Conservation (phyloP, 306 rosid genomes). For the Dryas alaskensis region DNA sequence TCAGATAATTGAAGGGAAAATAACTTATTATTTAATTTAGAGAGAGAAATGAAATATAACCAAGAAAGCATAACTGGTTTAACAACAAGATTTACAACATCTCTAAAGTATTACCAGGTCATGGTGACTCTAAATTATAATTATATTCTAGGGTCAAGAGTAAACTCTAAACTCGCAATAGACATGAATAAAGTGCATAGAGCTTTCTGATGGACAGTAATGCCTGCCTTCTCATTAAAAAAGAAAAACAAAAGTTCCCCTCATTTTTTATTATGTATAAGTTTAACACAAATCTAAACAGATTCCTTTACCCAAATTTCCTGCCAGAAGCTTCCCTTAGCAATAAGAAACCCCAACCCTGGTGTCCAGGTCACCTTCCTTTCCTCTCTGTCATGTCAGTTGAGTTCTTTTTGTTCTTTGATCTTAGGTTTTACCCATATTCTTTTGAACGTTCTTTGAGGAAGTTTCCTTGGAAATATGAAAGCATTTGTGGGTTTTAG, state of each 20-base stretch:
- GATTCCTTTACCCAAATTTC: background rate
- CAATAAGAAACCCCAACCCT: background rate
- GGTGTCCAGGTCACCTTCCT: background rate
- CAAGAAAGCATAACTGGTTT: background rate
- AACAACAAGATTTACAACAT: background rate
- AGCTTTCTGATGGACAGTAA: background rate
- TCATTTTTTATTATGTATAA: background rate
- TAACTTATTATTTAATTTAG: background rate
- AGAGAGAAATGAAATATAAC: background rate
- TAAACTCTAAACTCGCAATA: background rate
- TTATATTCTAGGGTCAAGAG: background rate
- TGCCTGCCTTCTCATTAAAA: background rate
- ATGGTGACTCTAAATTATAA: background rate
- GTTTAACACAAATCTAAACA: background rate
- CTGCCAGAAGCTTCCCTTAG: background rate
- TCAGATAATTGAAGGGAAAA: conserved; percentile 8
- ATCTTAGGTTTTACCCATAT: background rate
- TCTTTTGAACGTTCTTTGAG: too few species aligned
- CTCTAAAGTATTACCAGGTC: background rate
- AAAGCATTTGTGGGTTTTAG: background rate
- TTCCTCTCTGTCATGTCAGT: background rate
- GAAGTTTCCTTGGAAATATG: background rate
- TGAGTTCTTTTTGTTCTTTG: background rate
- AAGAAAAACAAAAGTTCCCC: background rate
- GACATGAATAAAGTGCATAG: background rate